Conservation (phyloP, 108 stramenopile genomes). For the Licmophora abbreviata region DNA sequence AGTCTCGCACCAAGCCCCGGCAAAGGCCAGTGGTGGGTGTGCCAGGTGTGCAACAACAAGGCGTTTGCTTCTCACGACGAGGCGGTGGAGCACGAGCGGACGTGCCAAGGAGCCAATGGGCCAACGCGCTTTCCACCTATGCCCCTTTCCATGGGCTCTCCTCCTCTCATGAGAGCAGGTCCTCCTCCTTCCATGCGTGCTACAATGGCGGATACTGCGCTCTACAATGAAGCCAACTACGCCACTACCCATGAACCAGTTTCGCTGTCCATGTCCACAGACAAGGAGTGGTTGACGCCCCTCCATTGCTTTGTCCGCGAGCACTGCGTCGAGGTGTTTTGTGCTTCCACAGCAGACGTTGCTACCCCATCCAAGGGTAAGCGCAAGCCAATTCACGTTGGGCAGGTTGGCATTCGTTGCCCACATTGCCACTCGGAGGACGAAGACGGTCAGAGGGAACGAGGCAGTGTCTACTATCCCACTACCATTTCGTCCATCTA, state of each 20-base stretch:
- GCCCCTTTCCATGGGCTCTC: slow-evolving; percentile 1
- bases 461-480: slow-evolving; percentile 72
- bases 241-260: slow-evolving; percentile 35
- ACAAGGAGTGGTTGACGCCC: slow-evolving; percentile 76
- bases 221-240: slow-evolving; percentile 30
- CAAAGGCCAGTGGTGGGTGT: slow-evolving; percentile 27
- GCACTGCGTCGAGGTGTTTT: slow-evolving; percentile 72
- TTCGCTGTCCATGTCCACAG: slow-evolving; percentile 48
- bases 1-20: slow-evolving; percentile 3
- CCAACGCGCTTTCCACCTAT: not conserved
- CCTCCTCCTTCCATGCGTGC: not conserved
- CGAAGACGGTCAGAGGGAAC: slow-evolving; percentile 23
- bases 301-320: slow-evolving; percentile 77
- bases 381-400: slow-evolving; percentile 63
- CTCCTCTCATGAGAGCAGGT: not conserved
- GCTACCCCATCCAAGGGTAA: slow-evolving; percentile 74
- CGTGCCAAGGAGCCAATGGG: not conserved
- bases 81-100: slow-evolving; percentile 18
- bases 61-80: slow-evolving; percentile 41
- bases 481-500: slow-evolving; percentile 63
- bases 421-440: slow-evolving; percentile 56
- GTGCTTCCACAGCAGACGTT: slow-evolving; percentile 57
- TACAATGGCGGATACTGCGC: not conserved
- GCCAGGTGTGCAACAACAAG: slow-evolving; percentile 39
- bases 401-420: slow-evolving; percentile 83